These are phyloP conservation scores for Syncephalis plumigaleata DNA, from an alignment of 371 early-diverging fungal genomes.

Conservation along the genomic window DNA sequence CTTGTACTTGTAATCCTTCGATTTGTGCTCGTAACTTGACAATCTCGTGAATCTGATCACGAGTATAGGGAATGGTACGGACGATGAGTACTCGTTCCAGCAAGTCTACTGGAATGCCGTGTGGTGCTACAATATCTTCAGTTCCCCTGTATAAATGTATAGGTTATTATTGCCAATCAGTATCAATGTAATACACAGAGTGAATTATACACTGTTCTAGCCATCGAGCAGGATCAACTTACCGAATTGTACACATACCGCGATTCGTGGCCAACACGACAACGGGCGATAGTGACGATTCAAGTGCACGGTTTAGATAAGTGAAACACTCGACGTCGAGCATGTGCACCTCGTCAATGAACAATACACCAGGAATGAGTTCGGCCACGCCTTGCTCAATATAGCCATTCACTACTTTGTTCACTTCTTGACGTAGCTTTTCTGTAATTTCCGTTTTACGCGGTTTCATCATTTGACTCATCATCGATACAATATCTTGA, in stretches of 20 bases:
- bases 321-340: conserved; percentile 98
- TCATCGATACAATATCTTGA: conserved; percentile 94
- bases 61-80: conserved; percentile 78
- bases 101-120: conserved; percentile 95
- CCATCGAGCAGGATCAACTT: conserved; percentile 3
- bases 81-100: conserved; percentile 93
- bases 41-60: conserved; percentile 82
- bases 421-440: conserved; percentile 94
- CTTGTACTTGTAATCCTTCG: conserved; percentile 58
- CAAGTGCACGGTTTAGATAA: conserved; percentile 93
- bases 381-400: conserved; percentile 97
- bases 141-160: conserved; percentile 44
- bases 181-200: too few relatives aligned
- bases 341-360: conserved; percentile 98
- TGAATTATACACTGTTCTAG: not conserved
- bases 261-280: conserved; percentile 96
- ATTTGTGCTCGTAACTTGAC: conserved; percentile 81
- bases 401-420: conserved; percentile 97
- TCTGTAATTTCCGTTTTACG: conserved; percentile 97
- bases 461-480: conserved; percentile 92
- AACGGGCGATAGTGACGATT: conserved; percentile 88
- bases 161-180: not conserved
- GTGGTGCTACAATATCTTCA: conserved; percentile 77
- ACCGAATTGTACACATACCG: conserved; percentile 86
- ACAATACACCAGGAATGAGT: conserved; percentile 92